Base-by-base conservation (phyloP, 495 filamentous ascomycete genomes). In the Podospora pseudopauciseta region DNA sequence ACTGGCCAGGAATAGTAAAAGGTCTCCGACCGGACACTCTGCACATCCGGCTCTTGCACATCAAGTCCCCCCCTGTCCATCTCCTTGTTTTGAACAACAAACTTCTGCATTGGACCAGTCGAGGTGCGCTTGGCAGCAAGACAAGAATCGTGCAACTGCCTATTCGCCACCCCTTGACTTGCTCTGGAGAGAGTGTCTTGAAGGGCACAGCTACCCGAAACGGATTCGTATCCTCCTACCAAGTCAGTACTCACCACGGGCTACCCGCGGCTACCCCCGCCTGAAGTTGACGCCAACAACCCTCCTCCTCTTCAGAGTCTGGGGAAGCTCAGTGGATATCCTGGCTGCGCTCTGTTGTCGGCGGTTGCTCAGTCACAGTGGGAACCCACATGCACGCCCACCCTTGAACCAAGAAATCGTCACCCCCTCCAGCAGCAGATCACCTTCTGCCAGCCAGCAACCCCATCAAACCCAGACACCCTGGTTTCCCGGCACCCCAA, bases 321-420 rank as follows among this genome's bases (percentile, higher is more conserved):
- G 49, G 64, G 70, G 55, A 55, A 71, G 65, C 49, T 55, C 64
- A 66, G 64, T 49, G 34, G 68, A 63, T 70, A 69, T 66, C 71
- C 69, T 68, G 71, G 67, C 58, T 65, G 59, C 60, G 23, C 69
- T 69, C 67, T 66, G 70, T 62, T 53, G 67, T 64, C 65, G 71
- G 63, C 69, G 66, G 74, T 64, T 74, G 62, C 67, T 67, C 67
- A 60, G 64, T 68, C 66, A 66, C 66, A 53, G 65, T 73, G 66
- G 68, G 65, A 70, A 71, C 70, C 70, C 72, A 73, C 74, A 70
- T 72, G 72, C 73, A 74, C 58, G 65, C 69, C 69, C 70, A 71
- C 71, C 62, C 34, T 68, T 61, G 61, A 74, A 67, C 65, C 71
- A 70, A 73, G 65, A 72, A 68, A 60, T 67, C 63, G 64, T 66